Conservation (phyloP, 192 early-diverging fungal species). For the Linderina pennispora region DNA sequence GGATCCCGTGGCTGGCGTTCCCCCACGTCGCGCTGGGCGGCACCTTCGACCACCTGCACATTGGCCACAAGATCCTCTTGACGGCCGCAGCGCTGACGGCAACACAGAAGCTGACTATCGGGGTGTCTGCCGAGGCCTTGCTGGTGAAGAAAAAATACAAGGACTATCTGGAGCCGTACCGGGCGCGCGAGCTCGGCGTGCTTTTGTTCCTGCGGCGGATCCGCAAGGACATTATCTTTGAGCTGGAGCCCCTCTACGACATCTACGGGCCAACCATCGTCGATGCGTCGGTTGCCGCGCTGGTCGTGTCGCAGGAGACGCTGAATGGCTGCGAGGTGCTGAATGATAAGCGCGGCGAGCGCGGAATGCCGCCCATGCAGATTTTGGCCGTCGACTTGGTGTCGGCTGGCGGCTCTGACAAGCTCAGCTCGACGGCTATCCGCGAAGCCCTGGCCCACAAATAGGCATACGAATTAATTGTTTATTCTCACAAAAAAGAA, state of each 20-base stretch:
- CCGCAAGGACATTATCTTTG: conserved; percentile 30
- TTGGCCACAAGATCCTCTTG: conserved; percentile 91
- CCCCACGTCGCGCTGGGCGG: conserved; percentile 66
- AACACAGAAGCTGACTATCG: conserved; percentile 60
- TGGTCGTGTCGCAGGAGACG: conserved; percentile 85
- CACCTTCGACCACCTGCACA: conserved; percentile 96
- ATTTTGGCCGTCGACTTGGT: conserved; percentile 65
- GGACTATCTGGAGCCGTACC: conserved; percentile 62
- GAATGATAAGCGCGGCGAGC: conserved; percentile 65
- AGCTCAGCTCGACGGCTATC: conserved; percentile 78
- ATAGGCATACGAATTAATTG: too few relatives aligned
- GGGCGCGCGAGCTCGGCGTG: conserved; percentile 54
- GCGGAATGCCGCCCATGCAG: conserved; percentile 49
- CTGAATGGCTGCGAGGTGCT: conserved; percentile 63
- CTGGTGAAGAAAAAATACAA: conserved; percentile 64
- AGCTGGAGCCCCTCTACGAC: conserved; percentile 71
- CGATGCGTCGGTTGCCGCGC: conserved; percentile 63
- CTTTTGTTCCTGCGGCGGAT: conserved; percentile 54
- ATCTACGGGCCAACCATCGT: conserved; percentile 80
- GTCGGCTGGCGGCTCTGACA: conserved; percentile 53
- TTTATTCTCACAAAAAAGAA: too few relatives aligned
- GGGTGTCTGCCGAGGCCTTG: conserved; percentile 60
- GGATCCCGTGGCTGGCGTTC: conserved; percentile 23
- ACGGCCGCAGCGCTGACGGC: conserved; percentile 71
- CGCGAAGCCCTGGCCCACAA: conserved; percentile 43